Evolutionary conservation across 78 protist genomes (phyloP), one percentile per base, ranked within the genome.

Genomic region (Monocercomonoides exilis): DNA sequence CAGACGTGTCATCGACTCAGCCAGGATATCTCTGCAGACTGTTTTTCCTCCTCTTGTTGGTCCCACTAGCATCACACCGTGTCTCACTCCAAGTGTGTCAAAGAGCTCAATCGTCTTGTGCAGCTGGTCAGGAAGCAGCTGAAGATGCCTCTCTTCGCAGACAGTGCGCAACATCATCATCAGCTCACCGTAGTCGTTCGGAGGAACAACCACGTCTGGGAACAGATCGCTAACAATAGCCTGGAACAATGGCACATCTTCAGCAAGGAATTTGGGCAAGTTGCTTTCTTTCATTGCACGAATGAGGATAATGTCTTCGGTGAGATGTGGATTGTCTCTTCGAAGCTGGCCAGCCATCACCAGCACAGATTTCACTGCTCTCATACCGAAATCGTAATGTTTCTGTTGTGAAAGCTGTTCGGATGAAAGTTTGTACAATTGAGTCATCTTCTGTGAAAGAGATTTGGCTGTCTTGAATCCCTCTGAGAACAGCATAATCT

Each of bases 11-110:
- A 91, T 85, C 34, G 94, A 91, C 33, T 3, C 1, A 29, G 86
- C 87, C 5, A 94, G 43, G 32, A 42, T 0, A 4, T 80, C 0
- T 2, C 81, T 1, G 79, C 77, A 29, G 43, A 35, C 33, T 3
- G 93, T 90, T 88, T 94, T 94, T 11, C 96, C 96, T n/a, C 91
- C 90, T 34, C 93, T 89, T 0, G 95, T 87, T 21, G 91, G 87
- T 0, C 97, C 97, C 46, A 94, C 95, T 3, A 92, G 85, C 96
- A 94, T 94, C 44, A 92, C 93, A 36, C 95, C 95, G 80, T 92
- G 92, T 2, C 96, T 86, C 33, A 90, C 92, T 63, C 86, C 46
- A 70, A 93, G 46, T 34, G 95, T 93, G 45, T 93, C 94, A 81
- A 84, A 92, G 36, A 93, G 88, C 87, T 93, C 93, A 54, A 93